Percentiles rank a stretch among this genome's conserved stretches.
Evolutionary conservation across 208 protist genomes (phyloP).

Genomic region (Trypanosoma rangeli): DNA sequence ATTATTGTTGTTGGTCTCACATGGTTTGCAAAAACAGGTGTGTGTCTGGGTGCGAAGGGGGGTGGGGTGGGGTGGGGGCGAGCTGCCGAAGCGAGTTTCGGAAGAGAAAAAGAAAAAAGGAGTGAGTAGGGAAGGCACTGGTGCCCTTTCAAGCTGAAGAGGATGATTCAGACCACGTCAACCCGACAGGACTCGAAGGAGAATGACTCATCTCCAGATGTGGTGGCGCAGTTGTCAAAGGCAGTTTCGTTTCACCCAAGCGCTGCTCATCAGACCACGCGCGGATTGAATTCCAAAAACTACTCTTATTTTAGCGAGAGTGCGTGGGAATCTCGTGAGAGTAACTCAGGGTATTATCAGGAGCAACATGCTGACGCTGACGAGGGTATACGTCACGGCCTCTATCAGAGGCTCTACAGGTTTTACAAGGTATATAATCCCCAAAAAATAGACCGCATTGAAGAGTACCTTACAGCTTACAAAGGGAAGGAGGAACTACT

Average conservation of each 20-base stretch:
- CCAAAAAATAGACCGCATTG: constrained; percentile 52
- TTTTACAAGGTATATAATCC: constrained; percentile 84
- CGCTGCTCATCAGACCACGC: neutral
- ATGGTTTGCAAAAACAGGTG: neutral
- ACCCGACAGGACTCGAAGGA: neutral
- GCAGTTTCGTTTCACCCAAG: constrained; percentile 12
- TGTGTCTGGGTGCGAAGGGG: neutral
- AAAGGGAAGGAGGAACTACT: constrained; percentile 65
- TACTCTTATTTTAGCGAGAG: constrained; percentile 36
- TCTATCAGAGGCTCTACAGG: constrained; percentile 47
- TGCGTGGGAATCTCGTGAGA: constrained; percentile 53
- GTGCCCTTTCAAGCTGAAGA: neutral
- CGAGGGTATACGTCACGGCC: constrained; percentile 33
- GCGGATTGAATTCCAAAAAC: constrained; percentile 15
- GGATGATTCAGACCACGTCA: neutral
- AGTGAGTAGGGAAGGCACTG: neutral
- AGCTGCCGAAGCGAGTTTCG: neutral
- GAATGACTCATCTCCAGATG: neutral
- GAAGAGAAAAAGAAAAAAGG: neutral
- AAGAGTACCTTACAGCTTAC: constrained; percentile 49
- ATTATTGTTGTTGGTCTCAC: neutral
- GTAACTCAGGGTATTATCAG: constrained; percentile 45
- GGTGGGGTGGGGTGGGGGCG: too few relatives aligned
- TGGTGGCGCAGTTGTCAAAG: neutral
- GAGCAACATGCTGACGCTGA: constrained; percentile 28